These are phyloP conservation scores for Colletotrichum simmondsii DNA, from an alignment of 2,329 filamentous ascomycete genomes.

Conservation along the genomic window DNA sequence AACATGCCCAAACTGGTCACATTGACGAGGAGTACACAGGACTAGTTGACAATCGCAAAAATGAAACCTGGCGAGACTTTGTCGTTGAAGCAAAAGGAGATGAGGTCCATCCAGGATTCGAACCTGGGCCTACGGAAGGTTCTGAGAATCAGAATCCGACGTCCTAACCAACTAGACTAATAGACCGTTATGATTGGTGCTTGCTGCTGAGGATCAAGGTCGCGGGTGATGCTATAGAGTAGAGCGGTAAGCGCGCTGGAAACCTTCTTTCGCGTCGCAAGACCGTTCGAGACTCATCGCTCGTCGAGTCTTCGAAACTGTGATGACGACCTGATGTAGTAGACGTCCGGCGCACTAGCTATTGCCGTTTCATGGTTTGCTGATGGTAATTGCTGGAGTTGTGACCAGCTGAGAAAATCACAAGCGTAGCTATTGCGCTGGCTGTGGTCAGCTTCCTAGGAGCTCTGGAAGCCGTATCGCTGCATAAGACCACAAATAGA, in stretches of 20 bases:
- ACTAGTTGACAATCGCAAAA: neutral
- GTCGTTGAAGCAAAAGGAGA: neutral
- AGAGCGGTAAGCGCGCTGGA: neutral
- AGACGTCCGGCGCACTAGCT: fast-evolving
- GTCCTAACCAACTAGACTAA: constrained; percentile 34
- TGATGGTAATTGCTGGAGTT: too few relatives aligned
- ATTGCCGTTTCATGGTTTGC: too few relatives aligned
- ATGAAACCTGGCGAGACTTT: neutral
- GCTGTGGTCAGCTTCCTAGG: too few relatives aligned
- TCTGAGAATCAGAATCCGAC: constrained; percentile 27
- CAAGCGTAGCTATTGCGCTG: too few relatives aligned
- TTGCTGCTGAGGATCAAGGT: fast-evolving
- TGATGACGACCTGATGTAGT: too few relatives aligned
- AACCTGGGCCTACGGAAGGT: constrained; percentile 26
- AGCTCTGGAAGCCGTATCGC: too few relatives aligned
- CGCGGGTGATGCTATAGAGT: fast-evolving
- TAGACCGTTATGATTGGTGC: constrained; percentile 1
- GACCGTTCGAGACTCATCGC: too few relatives aligned
- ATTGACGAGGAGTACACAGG: neutral
- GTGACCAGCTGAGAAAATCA: too few relatives aligned
- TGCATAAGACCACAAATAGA: too few relatives aligned
- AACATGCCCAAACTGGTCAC: fast-evolving
- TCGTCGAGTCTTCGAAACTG: too few relatives aligned
- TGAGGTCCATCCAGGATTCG: constrained; percentile 30
- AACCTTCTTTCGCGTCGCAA: too few relatives aligned